Base-by-base conservation (phyloP, 176 grass and related monocot species). In the Oryza rufipogon region DNA sequence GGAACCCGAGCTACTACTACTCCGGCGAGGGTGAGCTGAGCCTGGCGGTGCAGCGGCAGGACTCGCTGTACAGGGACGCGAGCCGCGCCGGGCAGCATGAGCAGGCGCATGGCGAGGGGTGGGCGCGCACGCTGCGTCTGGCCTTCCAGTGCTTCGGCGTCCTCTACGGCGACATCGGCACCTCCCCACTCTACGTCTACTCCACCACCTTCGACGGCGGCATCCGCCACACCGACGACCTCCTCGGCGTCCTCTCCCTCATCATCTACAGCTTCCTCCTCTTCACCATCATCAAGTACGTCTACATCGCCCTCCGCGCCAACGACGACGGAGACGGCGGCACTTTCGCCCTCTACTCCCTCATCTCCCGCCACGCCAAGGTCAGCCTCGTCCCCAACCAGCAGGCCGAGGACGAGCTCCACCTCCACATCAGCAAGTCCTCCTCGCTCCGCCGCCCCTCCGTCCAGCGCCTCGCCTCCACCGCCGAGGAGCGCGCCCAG, bases 321-420 rank as follows among this genome's bases (percentile, higher is more conserved):
- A 91, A 94, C 84, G 89, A 94, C 80, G 87, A 91, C 73, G 92
- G 92, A 0, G 83, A 94, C 73, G 86, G 92, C 8, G 93, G 93
- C 0, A 92, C 93, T 0, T 85, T 95, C n/a, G 93, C 93, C 2
- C 88, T 95, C 49, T 92, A 92, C 74, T 95, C 93, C 4, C 85
- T 95, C 76, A 88, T 95, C 78, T 95, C 85, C 1, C 90, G 88
- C 0, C 82, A 95, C 78, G 86, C 88, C 26, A 95, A 91, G 39
- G 88, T 92, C 19, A 91, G 93, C 76, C 74, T 92, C 2, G 42
- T 95, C 16, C 93, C 93, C 17, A 91, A 91, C 67, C 86, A 91
- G 46, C 88, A 92, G 61, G 80, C 72, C 2, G 93, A 92, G 77
- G 90, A 95, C 82, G 80, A 79, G 68, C 52, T 86, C 22, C 41